Evolutionary conservation across 2,329 filamentous ascomycete species (phyloP).

Genomic region (Aureobasidium sp.): DNA sequence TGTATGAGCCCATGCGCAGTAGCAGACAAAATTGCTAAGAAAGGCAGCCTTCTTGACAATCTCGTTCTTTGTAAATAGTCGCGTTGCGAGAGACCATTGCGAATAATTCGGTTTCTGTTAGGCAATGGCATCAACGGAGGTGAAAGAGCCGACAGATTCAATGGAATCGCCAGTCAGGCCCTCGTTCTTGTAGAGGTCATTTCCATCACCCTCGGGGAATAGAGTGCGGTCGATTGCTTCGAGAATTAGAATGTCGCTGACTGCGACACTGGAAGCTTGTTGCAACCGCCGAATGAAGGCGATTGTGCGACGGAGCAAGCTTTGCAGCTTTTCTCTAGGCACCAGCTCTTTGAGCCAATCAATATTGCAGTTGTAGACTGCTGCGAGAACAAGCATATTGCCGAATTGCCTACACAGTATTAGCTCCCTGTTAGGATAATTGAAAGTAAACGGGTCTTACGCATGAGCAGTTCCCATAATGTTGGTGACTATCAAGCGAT

Average conservation of each 20-base stretch:
- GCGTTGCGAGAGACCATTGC: neutral
- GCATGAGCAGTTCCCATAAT: conserved; percentile 93
- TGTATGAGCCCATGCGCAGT: neutral
- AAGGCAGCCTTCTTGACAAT: neutral
- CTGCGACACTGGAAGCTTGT: neutral
- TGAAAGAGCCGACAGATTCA: conserved; percentile 43
- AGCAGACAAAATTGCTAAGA: neutral
- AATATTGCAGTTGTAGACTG: conserved; percentile 61
- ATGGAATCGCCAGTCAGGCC: conserved; percentile 1
- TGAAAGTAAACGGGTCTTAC: conserved; percentile 50
- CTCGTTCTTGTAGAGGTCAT: conserved; percentile 5
- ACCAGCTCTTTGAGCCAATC: conserved; percentile 52
- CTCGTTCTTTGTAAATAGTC: neutral
- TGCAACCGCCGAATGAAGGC: conserved; percentile 50
- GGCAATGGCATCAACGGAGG: neutral
- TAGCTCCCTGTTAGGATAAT: neutral
- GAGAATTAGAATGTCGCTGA: conserved; percentile 6
- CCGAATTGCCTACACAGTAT: conserved; percentile 72
- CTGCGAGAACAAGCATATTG: conserved; percentile 84
- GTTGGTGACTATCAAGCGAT: conserved; percentile 78
- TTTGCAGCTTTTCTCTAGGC: conserved; percentile 47
- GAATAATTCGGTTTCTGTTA: neutral
- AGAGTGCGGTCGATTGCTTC: conserved; percentile 2
- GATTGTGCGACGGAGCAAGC: conserved; percentile 67
- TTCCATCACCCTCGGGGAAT: neutral